Conservation (phyloP, 257 asterid genomes). For the Gentiana dahurica region DNA sequence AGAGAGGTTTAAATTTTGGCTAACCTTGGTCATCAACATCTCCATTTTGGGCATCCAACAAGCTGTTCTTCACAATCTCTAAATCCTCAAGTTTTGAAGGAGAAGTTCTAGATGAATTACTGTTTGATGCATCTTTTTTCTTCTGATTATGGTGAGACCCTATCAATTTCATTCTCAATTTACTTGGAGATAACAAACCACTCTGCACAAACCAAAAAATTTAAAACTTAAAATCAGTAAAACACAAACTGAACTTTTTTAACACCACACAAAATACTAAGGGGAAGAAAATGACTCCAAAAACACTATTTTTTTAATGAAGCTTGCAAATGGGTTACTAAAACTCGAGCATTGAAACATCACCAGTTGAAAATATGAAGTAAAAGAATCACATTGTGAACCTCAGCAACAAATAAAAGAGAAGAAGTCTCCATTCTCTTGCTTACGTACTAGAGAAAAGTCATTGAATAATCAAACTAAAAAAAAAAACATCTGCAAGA, state of each 20-base stretch:
- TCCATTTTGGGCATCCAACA: slow-evolving; percentile 49
- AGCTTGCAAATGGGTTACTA: no score
- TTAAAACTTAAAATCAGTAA: neutral
- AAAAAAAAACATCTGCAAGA: no score
- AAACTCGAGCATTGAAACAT: no score
- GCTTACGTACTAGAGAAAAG: no score
- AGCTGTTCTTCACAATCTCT: slow-evolving; percentile 67
- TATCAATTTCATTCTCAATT: slow-evolving; percentile 79
- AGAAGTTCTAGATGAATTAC: slow-evolving; percentile 88
- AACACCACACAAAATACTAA: neutral
- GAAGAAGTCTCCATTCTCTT: no score
- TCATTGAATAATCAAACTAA: no score
- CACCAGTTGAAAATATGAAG: no score
- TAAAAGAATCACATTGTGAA: no score
- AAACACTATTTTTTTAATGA: no score
- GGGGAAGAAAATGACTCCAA: no score
- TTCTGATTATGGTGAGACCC: slow-evolving; percentile 56
- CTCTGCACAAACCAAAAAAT: slow-evolving; percentile 31
- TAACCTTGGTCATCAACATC: slow-evolving; percentile 60
- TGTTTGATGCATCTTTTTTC: slow-evolving; percentile 57
- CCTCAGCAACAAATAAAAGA: no score
- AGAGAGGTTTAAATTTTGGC: neutral
- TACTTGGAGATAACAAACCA: slow-evolving; percentile 85
- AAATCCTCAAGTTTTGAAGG: slow-evolving; percentile 75
- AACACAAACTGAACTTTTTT: neutral